phyloP scores from a whole-genome alignment of 2,329 filamentous ascomycete genomes.

The Westerdykella aurantiaca region DNA sequence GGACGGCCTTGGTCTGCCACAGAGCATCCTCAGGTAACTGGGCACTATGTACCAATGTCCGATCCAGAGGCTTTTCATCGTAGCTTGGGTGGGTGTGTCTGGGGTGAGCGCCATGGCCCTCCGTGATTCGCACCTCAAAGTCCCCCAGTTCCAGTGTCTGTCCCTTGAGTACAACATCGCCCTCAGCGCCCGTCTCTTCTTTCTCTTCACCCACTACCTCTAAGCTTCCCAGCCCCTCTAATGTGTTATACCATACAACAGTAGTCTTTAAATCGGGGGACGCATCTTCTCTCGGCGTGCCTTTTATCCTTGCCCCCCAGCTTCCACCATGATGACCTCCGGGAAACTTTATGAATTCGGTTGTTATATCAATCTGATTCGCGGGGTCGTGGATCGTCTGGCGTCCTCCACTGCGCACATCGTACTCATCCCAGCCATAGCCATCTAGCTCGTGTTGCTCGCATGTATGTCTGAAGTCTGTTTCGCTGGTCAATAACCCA shows the following conservation, averaged over 20 bases:
- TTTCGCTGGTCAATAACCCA: slow-evolving; percentile 6
- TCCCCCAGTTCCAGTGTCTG: slow-evolving; percentile 66
- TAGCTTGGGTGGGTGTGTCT: slow-evolving; percentile 57
- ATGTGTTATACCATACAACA: slow-evolving; percentile 72
- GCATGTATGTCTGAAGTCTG: slow-evolving; percentile 88
- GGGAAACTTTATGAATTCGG: slow-evolving; percentile 87
- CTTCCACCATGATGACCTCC: slow-evolving; percentile 80
- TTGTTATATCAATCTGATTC: slow-evolving; percentile 85
- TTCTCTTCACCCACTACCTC: slow-evolving; percentile 50
- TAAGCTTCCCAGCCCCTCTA: slow-evolving; percentile 70
- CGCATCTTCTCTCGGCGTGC: slow-evolving; percentile 64
- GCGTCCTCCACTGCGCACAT: slow-evolving; percentile 76
- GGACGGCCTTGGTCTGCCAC: slow-evolving; percentile 74
- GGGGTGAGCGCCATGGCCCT: slow-evolving; percentile 60
- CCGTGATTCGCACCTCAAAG: slow-evolving; percentile 72
- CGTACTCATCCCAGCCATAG: slow-evolving; percentile 98
- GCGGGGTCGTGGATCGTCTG: slow-evolving; percentile 87
- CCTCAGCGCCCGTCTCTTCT: slow-evolving; percentile 47
- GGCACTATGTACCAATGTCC: slow-evolving; percentile 70
- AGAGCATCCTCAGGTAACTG: slow-evolving; percentile 60
- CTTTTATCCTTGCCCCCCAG: slow-evolving; percentile 87
- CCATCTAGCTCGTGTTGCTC: slow-evolving; percentile 94
- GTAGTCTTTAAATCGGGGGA: slow-evolving; percentile 65
- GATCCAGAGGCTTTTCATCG: slow-evolving; percentile 64
- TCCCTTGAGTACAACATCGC: slow-evolving; percentile 64